phyloP scores from a whole-genome alignment of 345 rosid species.

The Arabis alpina region DNA sequence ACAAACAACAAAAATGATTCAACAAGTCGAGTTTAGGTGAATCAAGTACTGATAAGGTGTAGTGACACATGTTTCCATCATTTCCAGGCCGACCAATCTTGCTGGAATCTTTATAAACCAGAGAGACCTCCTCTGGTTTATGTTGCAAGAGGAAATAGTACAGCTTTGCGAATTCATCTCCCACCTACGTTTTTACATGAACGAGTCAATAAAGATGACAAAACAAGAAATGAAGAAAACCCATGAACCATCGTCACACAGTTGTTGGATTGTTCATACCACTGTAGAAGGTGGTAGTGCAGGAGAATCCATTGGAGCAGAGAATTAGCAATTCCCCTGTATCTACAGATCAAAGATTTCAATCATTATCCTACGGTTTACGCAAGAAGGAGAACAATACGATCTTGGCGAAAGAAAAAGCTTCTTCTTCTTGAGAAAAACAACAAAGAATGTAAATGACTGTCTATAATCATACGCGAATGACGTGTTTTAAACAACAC shows the following conservation, averaged over 20 bases:
- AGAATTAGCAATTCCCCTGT: slow-evolving; percentile 21
- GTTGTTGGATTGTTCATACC: slow-evolving; percentile 32
- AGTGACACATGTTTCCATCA: slow-evolving; percentile 38
- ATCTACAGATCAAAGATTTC: neutral
- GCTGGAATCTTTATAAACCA: slow-evolving; percentile 45
- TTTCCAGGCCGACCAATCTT: slow-evolving; percentile 41
- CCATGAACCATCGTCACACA: neutral
- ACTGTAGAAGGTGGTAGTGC: slow-evolving; percentile 38
- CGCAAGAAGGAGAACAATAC: no score
- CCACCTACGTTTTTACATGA: slow-evolving; percentile 38
- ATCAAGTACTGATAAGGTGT: slow-evolving; percentile 30
- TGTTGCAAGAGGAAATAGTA: slow-evolving; percentile 45
- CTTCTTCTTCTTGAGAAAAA: neutral
- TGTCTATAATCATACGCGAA: neutral
- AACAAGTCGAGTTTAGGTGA: no score
- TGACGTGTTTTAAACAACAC: neutral
- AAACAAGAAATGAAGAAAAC: neutral
- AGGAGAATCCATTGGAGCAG: slow-evolving; percentile 44
- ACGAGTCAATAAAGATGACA: neutral
- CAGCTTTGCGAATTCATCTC: slow-evolving; percentile 41
- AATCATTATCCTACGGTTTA: neutral
- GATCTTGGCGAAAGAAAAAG: no score
- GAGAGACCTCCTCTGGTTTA: slow-evolving; percentile 38
- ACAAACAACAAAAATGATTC: neutral
- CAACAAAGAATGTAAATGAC: neutral